Conservation (phyloP, 2,329 filamentous ascomycete genomes). For the Colletotrichum sp. region DNA sequence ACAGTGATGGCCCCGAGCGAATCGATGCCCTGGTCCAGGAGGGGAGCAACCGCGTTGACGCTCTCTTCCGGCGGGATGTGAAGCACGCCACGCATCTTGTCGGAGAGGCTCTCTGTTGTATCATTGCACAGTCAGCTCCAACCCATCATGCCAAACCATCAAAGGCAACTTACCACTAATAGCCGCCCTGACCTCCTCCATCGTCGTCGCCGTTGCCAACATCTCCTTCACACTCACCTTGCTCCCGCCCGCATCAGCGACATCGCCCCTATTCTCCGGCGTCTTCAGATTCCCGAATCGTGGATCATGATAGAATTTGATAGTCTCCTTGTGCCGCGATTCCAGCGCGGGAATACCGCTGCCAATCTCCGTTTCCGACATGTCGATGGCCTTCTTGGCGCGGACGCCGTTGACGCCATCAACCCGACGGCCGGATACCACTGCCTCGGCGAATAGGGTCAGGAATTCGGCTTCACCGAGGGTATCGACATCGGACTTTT, state of each 20-base stretch:
- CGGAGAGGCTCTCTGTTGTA: background rate
- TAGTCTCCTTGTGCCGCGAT: background rate
- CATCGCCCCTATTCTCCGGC: background rate
- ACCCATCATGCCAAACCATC: background rate
- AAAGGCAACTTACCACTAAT: background rate
- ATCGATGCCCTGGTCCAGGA: background rate
- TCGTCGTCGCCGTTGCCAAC: background rate
- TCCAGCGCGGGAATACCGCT: background rate
- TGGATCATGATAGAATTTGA: background rate
- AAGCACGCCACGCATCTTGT: background rate
- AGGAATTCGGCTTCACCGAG: conserved; percentile 39
- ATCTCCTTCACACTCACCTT: background rate
- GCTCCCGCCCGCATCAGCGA: background rate
- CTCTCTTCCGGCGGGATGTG: background rate
- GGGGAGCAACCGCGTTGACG: background rate
- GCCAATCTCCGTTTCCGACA: background rate
- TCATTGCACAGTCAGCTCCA: background rate
- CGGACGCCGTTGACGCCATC: background rate
- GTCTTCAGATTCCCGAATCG: background rate
- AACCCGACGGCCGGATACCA: conserved; percentile 36
- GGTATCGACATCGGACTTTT: conserved; percentile 4
- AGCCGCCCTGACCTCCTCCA: background rate
- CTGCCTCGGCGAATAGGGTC: conserved; percentile 45
- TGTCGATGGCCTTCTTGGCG: background rate
- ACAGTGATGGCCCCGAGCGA: background rate